Conservation (phyloP, 495 filamentous ascomycete species). For the Talaromyces stipitatus region DNA sequence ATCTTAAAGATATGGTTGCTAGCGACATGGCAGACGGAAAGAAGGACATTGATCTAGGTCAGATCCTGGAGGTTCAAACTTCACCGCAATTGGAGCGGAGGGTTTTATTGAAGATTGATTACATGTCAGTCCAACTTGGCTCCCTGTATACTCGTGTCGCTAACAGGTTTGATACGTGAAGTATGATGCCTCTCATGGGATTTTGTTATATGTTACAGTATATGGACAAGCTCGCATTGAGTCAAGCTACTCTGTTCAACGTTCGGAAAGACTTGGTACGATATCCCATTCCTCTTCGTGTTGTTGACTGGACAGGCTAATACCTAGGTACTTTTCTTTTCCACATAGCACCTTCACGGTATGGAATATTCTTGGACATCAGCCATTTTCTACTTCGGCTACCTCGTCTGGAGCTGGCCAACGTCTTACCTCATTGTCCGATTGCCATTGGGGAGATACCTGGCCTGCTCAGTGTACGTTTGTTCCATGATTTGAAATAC, state of each 20-base stretch:
- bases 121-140: constrained; percentile 17
- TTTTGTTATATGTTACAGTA: constrained; percentile 44
- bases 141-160: background rate
- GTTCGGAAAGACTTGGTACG: constrained; percentile 31
- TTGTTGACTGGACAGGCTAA: background rate
- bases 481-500: background rate
- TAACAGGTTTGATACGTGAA: background rate
- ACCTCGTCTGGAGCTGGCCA: constrained; percentile 45
- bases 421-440: constrained; percentile 48
- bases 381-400: constrained; percentile 44
- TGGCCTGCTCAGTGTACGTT: constrained; percentile 28
- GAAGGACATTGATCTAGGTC: constrained; percentile 26
- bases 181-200: constrained; percentile 44
- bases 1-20: background rate
- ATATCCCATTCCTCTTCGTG: background rate
- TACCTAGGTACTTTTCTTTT: background rate
- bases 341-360: constrained; percentile 23
- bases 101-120: constrained; percentile 26
- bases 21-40: too few species aligned
- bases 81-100: constrained; percentile 23
- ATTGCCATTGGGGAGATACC: constrained; percentile 46
- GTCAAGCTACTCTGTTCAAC: constrained; percentile 45
- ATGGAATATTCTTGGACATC: constrained; percentile 42
- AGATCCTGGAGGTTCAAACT: constrained; percentile 22
- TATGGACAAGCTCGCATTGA: constrained; percentile 52